A percentile compares a stretch with the other conserved stretches of the same genome.
phyloP scores from a whole-genome alignment of 2,329 filamentous ascomycete species.

The Colletotrichum musicola region DNA sequence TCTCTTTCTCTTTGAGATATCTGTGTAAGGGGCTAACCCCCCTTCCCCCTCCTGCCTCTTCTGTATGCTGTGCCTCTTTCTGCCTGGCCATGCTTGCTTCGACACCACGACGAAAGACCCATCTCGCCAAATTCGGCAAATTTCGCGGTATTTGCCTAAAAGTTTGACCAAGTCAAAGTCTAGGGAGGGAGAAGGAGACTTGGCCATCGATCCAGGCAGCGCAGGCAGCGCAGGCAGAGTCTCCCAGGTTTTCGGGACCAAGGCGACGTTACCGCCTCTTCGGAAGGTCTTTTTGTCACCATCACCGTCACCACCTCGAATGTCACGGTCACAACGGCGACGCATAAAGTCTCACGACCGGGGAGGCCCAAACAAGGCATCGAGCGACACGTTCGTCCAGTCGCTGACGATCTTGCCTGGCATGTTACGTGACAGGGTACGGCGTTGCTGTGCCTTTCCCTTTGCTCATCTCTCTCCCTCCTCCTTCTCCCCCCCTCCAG shows the following conservation, averaged over 20 bases:
- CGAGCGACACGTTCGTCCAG: background rate
- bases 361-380: conserved; percentile 2
- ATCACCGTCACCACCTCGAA: conserved; percentile 25
- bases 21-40: background rate
- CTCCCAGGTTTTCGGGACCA: conserved; percentile 30
- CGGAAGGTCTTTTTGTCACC: background rate
- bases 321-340: conserved; percentile 29
- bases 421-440: background rate
- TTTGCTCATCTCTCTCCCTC: background rate
- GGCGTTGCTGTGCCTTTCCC: background rate
- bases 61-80: background rate
- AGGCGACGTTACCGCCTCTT: conserved; percentile 5
- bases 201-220: background rate
- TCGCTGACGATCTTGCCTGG: background rate
- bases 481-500: background rate
- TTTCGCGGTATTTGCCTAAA: background rate
- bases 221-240: background rate
- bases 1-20: background rate
- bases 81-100: background rate
- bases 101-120: background rate
- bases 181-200: background rate
- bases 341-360: conserved; percentile 21
- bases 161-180: background rate
- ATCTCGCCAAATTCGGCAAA: background rate
- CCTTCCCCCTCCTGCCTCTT: background rate